Base-by-base conservation (phyloP, 257 asterid species). In the Nicotiana attenuata region DNA sequence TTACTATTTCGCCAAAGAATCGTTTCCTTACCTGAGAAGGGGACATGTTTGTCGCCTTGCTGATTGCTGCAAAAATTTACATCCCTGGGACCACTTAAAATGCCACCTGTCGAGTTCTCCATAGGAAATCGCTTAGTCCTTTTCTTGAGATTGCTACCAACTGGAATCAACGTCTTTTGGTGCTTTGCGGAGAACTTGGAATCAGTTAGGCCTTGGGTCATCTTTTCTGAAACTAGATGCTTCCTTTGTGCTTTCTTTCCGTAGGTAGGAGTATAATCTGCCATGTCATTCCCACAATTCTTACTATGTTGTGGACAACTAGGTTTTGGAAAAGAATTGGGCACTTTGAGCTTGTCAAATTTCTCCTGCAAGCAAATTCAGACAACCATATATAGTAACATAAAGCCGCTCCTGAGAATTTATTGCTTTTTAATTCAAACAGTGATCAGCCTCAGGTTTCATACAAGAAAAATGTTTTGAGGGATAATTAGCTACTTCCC, bases 361-460 rank as follows among this genome's bases (percentile, higher is more conserved):
- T 86, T 90, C 28, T 85, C 94, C 97, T 91, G 92, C 84, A 80
- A 87, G 29, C 24, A 29, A 55, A 80, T 60, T 47, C 35, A 73
- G 79, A 47, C 63, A 73, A 50, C 63, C 41, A 73, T 22, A 73
- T 50, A 73, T 53, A 8, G 20, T 53, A 71, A 41, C 50, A 69
- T 71, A 11, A 41, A 69, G 59, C 59, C 59, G 47, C 35, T 28
- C 66, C 52, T 4, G n/a, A 35, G 33, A 71, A 56, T 41, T 68
- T 13, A 20, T n/a, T 69, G 33, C 41, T 22, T 47, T 15, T 41
- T 47, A 20, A 16, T 31, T 65, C n/a, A 65, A 19, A 65, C 75
- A 65, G 22, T 65, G 47, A 65, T 16, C 14, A 35, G 75, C 22
- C 73, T 29, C 47, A 29, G 47, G 10, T 28, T 63, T 28, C 41